Base-by-base conservation (phyloP, 2,329 filamentous ascomycete species). In the Colletotrichum sp. region DNA sequence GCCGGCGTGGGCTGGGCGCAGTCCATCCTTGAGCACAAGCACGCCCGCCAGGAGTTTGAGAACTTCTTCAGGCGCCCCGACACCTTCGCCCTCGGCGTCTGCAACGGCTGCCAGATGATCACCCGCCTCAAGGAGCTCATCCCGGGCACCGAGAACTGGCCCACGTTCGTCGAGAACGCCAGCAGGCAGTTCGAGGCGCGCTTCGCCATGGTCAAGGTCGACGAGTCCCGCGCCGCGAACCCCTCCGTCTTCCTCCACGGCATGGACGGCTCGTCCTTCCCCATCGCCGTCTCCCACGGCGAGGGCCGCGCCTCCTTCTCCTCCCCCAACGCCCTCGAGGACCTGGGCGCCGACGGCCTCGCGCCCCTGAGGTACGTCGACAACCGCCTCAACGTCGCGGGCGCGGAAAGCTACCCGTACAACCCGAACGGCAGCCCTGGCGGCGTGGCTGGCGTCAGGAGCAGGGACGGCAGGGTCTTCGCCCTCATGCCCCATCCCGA, bases 1-100 rank as follows among this genome's bases (percentile, higher is more conserved):
- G 97, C 97, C n/a, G 97, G 97, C 69, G 94, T 96, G 81, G 97
- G 97, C 59, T 99, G 97, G 97, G 95, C 97, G 6, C 96, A 98
- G 86, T 96, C 95, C 3, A 96, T 99, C 52, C 90, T 99, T 21
- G 91, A 98, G 84, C 95, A 99, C 86, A 91, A 94, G 73, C 93
- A 94, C 57, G 90, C 91, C 3, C 92, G 96, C 57, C 89, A 90
- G 73, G 94, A 96, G 80, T 98, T 99, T 86, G 88, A 94, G 81
- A 86, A 88, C 65, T 99, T 98, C 90, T 99, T 99, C 87, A 90
- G 93, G 79, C 92, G 97, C 34, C 91, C 93, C 6, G 95, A 98
- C 83, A 99, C 97, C 0, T 99, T 99, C 85, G 90, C 95, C 0
- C 90, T 99, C 1, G 97, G 97, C 80, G 95, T 99, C 39, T 99